Conservation (phyloP, 208 protist species). For the Wallacemonas sp. region DNA sequence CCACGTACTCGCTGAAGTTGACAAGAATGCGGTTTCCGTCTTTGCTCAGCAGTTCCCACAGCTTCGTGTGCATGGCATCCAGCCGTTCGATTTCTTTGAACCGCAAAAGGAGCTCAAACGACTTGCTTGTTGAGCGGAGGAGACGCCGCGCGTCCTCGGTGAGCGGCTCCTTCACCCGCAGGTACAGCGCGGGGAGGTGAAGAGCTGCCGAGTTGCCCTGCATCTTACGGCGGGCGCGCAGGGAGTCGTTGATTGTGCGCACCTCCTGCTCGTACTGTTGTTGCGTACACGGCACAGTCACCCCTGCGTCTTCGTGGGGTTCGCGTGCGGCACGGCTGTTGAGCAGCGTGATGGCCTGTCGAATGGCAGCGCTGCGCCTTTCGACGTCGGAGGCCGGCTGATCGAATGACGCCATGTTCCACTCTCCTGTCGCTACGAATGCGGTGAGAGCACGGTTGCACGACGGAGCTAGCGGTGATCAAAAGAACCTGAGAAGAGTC, state of each 20-base stretch:
- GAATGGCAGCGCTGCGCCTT: neutral
- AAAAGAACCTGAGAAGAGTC: no score
- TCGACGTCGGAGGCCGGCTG: neutral
- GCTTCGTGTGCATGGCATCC: constrained; percentile 71
- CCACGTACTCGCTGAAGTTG: constrained; percentile 59
- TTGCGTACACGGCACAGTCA: neutral
- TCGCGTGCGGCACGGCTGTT: neutral
- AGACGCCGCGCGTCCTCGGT: constrained; percentile 57
- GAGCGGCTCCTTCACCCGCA: constrained; percentile 43
- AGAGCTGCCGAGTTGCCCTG: constrained; percentile 17
- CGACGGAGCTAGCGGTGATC: no score
- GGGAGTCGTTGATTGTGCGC: constrained; percentile 46
- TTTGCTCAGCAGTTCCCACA: constrained; percentile 67
- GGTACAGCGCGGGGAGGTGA: constrained; percentile 62
- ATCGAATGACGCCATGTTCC: neutral
- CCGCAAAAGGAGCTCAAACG: constrained; percentile 79
- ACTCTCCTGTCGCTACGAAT: no score
- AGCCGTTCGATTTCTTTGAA: constrained; percentile 80
- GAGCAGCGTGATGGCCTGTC: neutral
- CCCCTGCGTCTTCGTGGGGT: neutral
- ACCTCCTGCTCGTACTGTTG: constrained; percentile 32
- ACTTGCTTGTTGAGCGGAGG: constrained; percentile 62
- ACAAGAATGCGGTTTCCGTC: constrained; percentile 47
- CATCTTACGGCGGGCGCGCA: constrained; percentile 27
- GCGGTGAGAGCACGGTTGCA: no score